Base-by-base conservation (phyloP, 208 protist species). In the Porcisia deanei region DNA sequence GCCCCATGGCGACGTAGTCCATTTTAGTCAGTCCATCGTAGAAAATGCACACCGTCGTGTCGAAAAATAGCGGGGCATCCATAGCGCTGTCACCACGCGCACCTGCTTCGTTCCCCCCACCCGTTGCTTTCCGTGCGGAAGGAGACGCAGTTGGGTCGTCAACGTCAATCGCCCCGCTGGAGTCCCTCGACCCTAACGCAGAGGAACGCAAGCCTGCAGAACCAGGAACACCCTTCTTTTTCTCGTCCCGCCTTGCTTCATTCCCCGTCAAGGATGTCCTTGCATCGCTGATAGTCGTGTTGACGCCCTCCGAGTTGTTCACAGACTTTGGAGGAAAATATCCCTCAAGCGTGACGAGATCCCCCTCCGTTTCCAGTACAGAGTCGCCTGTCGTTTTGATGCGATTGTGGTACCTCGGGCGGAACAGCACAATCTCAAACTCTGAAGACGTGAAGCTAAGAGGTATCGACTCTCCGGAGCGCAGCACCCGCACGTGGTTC, bases 381-480 rank as follows among this genome's bases (percentile, higher is more conserved):
- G 69, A 61, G 34, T 64, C 54, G 16, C 25, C 39, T 37, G 20
- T 49, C 34, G 57, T 39, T 41, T 81, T 77, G 49, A 55, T 34
- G 53, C 80, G 81, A 30, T 52, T 12, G 60, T 86, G 85, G 54
- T 88, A 83, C 54, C 86, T 60, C 18, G 89, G 84, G 20, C 92
- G 88, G 70, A 88, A 96, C 22, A 96, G 81, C n/a, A 88, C 75
- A 25, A 96, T 84, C 73, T 96, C 90, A n/a, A 96, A 79, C 68
- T 94, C 90, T 30, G 71, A 77, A 22, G 85, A 79, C 30, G 88
- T 81, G 47, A 79, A 77, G 25, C 82, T 83, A 22, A 96, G 77
- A 63, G 90, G 79, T 45, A 84, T 87, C 25, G 88, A 88, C 74
- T 96, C 88, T 0, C 90, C 90, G 0, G 83, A 73, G 53, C 78